These are phyloP conservation scores for Sedum album DNA, from an alignment of 164 flowering plant species.

Conservation along the genomic window DNA sequence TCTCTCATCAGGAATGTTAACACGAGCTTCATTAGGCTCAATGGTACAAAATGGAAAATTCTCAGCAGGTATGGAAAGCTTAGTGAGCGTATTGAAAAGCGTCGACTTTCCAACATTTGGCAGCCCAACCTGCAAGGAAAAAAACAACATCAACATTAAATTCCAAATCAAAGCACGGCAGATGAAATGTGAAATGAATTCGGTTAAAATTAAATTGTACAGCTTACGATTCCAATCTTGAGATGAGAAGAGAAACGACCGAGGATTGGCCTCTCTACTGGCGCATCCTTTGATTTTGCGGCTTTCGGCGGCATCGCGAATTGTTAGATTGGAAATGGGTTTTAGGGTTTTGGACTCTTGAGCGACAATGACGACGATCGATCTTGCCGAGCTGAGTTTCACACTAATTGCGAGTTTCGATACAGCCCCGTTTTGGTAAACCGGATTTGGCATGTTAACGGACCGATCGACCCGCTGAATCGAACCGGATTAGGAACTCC, in stretches of 20 bases:
- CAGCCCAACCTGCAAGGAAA: conserved; percentile 62
- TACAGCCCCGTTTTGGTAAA: too few relatives aligned
- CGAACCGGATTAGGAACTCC: too few relatives aligned
- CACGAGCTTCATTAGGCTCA: conserved; percentile 94
- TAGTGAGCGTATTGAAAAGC: conserved; percentile 91
- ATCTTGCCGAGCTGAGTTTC: too few relatives aligned
- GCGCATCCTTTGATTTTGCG: conserved; percentile 75
- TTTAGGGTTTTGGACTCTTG: conserved; percentile 12
- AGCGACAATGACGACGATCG: neutral
- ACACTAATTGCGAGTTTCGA: too few relatives aligned
- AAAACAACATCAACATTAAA: neutral
- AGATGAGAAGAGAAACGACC: conserved; percentile 97
- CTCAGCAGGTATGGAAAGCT: conserved; percentile 87
- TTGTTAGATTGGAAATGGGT: conserved; percentile 1
- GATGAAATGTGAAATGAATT: too few relatives aligned
- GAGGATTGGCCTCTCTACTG: conserved; percentile 76
- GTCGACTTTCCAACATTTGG: conserved; percentile 99
- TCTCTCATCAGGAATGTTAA: conserved; percentile 84
- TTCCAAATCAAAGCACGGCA: neutral
- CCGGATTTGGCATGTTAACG: neutral
- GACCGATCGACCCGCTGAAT: neutral
- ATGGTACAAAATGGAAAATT: conserved; percentile 97
- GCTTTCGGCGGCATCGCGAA: conserved; percentile 76
- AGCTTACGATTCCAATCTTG: conserved; percentile 79
- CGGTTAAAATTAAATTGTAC: neutral